These are phyloP conservation scores for Nemania sp. DNA, from an alignment of 2,329 filamentous ascomycete species.

Conservation along the genomic window DNA sequence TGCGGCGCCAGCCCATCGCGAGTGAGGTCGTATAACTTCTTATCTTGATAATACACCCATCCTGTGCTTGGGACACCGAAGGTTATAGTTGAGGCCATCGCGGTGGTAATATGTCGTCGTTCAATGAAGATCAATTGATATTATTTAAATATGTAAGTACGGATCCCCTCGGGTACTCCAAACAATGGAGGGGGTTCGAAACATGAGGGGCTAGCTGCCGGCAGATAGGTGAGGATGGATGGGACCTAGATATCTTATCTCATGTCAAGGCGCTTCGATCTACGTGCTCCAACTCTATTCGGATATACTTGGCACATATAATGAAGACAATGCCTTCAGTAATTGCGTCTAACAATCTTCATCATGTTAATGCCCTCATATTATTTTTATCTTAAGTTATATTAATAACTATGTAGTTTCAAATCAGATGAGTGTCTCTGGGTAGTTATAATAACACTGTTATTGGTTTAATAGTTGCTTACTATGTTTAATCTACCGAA, in stretches of 20 bases:
- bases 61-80: constrained; percentile 50
- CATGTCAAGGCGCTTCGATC: not conserved
- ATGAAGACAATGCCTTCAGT: not conserved
- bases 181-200: not conserved
- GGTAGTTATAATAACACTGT: no score
- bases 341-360: not conserved
- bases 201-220: constrained; percentile 8
- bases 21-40: constrained; percentile 48
- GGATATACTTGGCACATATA: not conserved
- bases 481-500: no score
- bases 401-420: not conserved
- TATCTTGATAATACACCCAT: constrained; percentile 49
- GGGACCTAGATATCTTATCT: not conserved
- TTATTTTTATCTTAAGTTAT: not conserved
- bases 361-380: not conserved
- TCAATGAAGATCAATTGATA: not conserved
- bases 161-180: not conserved
- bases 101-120: not conserved
- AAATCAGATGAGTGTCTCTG: not conserved
- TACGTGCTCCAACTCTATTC: not conserved
- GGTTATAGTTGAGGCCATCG: constrained; percentile 35
- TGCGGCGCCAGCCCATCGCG: constrained; percentile 33
- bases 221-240: constrained; percentile 4
- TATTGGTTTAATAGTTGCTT: not conserved
- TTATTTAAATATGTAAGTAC: not conserved